A percentile compares a stretch with the other conserved stretches of the same genome.
Conservation (phyloP, 257 asterid species). For the Solanum commersonii region DNA sequence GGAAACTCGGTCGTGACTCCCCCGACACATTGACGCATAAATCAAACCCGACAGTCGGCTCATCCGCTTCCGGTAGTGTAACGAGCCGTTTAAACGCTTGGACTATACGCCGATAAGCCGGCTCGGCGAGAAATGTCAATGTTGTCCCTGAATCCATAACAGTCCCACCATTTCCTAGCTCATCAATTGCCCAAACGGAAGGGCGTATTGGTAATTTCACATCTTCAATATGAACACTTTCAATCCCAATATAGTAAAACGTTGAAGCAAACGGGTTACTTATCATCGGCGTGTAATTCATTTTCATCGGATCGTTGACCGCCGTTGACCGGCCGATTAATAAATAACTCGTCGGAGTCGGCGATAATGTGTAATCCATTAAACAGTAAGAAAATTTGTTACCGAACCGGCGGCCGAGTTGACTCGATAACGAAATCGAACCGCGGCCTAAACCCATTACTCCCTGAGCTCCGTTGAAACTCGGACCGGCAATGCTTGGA, state of each 20-base stretch:
- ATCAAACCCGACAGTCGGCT: constrained; percentile 39
- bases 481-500: constrained; percentile 63
- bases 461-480: constrained; percentile 53
- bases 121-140: constrained; percentile 41
- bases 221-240: constrained; percentile 18
- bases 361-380: constrained; percentile 61
- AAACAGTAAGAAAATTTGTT: constrained; percentile 68
- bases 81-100: constrained; percentile 38
- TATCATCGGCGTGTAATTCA: constrained; percentile 57
- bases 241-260: constrained; percentile 59
- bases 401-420: constrained; percentile 55
- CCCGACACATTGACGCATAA: constrained; percentile 54
- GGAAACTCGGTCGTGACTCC: constrained; percentile 23
- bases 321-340: constrained; percentile 40
- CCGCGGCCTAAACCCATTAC: constrained; percentile 88
- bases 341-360: constrained; percentile 68
- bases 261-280: constrained; percentile 40
- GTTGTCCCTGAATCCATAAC: constrained; percentile 84
- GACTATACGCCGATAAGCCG: constrained; percentile 46
- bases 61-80: constrained; percentile 24
- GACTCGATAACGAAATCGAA: constrained; percentile 55
- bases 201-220: constrained; percentile 56
- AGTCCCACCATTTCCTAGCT: constrained; percentile 68
- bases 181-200: constrained; percentile 60
- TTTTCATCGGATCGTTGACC: constrained; percentile 2